These are phyloP conservation scores for Galerina marginata DNA, from an alignment of 768 basidiomycete genomes.

Conservation along the genomic window DNA sequence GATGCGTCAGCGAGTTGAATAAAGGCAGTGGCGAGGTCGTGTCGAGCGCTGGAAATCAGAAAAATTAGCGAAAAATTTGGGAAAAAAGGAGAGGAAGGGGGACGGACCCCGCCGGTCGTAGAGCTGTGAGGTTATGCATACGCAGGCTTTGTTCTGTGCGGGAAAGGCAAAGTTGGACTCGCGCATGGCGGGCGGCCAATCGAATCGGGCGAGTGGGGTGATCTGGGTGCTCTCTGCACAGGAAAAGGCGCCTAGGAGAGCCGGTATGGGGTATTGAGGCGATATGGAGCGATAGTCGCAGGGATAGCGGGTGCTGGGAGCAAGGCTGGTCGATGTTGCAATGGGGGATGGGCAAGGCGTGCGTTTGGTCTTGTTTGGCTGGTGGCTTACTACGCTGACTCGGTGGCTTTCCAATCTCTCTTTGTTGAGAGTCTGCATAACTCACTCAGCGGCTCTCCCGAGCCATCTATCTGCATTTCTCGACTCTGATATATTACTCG, in stretches of 20 bases:
- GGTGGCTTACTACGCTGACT: constrained; percentile 1
- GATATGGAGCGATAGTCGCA: too few species aligned
- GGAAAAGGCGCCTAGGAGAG: too few species aligned
- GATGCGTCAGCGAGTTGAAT: constrained; percentile 20
- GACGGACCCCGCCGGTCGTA: constrained; percentile 91
- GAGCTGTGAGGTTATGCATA: constrained; percentile 92
- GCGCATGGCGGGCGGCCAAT: constrained; percentile 59
- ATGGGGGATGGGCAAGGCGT: constrained; percentile 9
- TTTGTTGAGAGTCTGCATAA: not conserved
- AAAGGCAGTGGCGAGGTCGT: constrained; percentile 51
- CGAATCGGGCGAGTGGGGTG: not conserved
- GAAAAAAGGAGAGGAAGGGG: not conserved
- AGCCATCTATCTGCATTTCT: not conserved
- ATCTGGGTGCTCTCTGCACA: too few species aligned
- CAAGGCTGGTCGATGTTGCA: constrained; percentile 3
- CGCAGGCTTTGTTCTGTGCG: constrained; percentile 91
- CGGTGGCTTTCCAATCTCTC: not conserved
- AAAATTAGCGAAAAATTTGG: constrained; percentile 21
- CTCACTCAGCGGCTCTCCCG: too few species aligned
- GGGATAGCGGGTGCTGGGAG: not conserved
- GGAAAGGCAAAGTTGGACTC: constrained; percentile 97
- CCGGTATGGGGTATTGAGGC: too few species aligned
- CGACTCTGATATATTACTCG: not conserved
- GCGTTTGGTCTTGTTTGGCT: constrained; percentile 15
- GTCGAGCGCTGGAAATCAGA: constrained; percentile 47